Evolutionary conservation across 345 rosid species (phyloP).

Genomic region (Ceriops zippeliana): DNA sequence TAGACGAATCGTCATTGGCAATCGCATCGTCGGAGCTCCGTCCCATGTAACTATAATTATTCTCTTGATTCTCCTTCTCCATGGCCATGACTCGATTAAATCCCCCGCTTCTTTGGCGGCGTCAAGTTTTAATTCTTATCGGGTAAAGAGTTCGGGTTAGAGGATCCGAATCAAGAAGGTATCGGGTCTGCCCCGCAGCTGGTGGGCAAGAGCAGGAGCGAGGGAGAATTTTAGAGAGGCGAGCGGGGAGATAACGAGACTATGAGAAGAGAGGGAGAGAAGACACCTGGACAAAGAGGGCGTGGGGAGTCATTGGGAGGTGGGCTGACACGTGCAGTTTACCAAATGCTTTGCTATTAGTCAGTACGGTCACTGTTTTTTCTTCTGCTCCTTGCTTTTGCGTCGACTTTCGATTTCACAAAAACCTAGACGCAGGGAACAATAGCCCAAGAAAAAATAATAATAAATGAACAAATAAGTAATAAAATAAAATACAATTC

Average conservation of each 20-base stretch:
- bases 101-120: conserved; percentile 9
- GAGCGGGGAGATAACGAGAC: conserved; percentile 3
- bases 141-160: neutral
- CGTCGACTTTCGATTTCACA: no score
- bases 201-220: conserved; percentile 2
- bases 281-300: conserved; percentile 28
- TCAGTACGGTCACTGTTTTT: no score
- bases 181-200: neutral
- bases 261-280: conserved; percentile 7
- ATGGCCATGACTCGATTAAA: conserved; percentile 5
- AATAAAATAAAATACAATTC: no score
- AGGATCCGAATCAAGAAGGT: neutral
- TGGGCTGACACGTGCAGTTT: conserved; percentile 38
- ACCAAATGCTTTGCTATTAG: conserved; percentile 9
- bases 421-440: no score
- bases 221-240: neutral
- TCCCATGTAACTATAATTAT: conserved; percentile 41
- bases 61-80: conserved; percentile 40
- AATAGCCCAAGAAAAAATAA: no score
- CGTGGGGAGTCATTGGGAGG: conserved; percentile 7
- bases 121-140: neutral
- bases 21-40: conserved; percentile 36
- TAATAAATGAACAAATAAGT: no score
- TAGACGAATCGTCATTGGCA: conserved; percentile 50
- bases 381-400: no score